Conservation (phyloP, 1,284 basidiomycete species). For the Moesziomyces sp. region DNA sequence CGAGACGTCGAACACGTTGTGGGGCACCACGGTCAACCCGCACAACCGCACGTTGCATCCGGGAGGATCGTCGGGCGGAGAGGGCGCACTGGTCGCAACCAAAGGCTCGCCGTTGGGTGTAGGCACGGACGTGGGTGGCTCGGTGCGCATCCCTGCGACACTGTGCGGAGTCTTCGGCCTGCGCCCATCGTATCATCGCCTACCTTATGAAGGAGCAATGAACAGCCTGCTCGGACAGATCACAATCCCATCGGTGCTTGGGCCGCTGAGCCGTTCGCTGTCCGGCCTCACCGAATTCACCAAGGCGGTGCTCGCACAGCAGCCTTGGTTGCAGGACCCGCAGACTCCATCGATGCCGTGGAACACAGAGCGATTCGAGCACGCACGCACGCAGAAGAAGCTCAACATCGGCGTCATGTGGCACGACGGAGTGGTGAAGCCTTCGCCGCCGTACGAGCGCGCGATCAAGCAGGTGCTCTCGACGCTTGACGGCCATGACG, state of each 20-base stretch:
- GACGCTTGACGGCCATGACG: conserved; percentile 57
- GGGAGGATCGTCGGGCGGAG: conserved; percentile 77
- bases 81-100: conserved; percentile 74
- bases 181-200: conserved; percentile 75
- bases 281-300: conserved; percentile 76
- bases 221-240: conserved; percentile 73
- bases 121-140: conserved; percentile 79
- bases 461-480: conserved; percentile 64
- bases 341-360: conserved; percentile 75
- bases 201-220: conserved; percentile 74
- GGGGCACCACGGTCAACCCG: conserved; percentile 78
- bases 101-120: conserved; percentile 74
- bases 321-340: conserved; percentile 79
- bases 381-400: conserved; percentile 31
- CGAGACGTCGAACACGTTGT: conserved; percentile 72
- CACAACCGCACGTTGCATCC: conserved; percentile 71
- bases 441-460: conserved; percentile 67
- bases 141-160: conserved; percentile 75
- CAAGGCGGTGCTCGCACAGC: conserved; percentile 73
- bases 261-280: conserved; percentile 76
- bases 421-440: conserved; percentile 68
- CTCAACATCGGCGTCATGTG: conserved; percentile 66
- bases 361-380: conserved; percentile 75
- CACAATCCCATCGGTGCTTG: conserved; percentile 77
- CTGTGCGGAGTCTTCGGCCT: conserved; percentile 78